These are phyloP conservation scores for Neurospora crassa DNA, from an alignment of 2,329 filamentous ascomycete genomes.

Conservation along the genomic window DNA sequence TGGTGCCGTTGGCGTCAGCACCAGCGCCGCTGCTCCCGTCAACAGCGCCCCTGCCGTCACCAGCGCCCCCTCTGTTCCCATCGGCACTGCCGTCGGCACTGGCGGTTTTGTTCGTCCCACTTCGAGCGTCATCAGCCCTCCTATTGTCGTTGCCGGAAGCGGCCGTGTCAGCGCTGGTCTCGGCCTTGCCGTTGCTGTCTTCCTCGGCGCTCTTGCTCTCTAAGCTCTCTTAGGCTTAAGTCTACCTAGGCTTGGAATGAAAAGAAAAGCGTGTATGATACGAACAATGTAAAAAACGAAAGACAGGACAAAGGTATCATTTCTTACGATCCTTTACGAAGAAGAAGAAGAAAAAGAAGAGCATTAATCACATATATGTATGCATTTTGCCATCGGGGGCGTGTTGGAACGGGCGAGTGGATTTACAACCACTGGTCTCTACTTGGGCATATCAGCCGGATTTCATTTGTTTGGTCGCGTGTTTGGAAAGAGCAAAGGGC, in stretches of 20 bases:
- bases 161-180: conserved; percentile 31
- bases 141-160: conserved; percentile 24
- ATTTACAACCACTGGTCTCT: neutral
- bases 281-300: neutral
- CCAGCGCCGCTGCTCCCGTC: conserved; percentile 16
- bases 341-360: conserved; percentile 16
- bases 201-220: conserved; percentile 36
- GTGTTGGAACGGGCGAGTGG: conserved; percentile 13
- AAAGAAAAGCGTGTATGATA: neutral
- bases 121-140: conserved; percentile 20
- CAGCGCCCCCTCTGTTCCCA: conserved; percentile 19
- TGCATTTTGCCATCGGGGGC: conserved; percentile 8
- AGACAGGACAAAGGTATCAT: conserved; percentile 25
- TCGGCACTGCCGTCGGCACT: conserved; percentile 27
- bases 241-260: neutral
- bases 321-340: conserved; percentile 52
- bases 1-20: conserved; percentile 23
- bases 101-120: conserved; percentile 25
- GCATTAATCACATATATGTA: conserved; percentile 21
- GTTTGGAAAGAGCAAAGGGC: neutral
- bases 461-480: neutral
- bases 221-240: conserved; percentile 24
- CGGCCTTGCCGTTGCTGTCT: conserved; percentile 33
- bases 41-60: conserved; percentile 14
- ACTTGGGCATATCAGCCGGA: neutral